Conservation (phyloP, 768 basidiomycete genomes). For the Guyanaporus albipodus region DNA sequence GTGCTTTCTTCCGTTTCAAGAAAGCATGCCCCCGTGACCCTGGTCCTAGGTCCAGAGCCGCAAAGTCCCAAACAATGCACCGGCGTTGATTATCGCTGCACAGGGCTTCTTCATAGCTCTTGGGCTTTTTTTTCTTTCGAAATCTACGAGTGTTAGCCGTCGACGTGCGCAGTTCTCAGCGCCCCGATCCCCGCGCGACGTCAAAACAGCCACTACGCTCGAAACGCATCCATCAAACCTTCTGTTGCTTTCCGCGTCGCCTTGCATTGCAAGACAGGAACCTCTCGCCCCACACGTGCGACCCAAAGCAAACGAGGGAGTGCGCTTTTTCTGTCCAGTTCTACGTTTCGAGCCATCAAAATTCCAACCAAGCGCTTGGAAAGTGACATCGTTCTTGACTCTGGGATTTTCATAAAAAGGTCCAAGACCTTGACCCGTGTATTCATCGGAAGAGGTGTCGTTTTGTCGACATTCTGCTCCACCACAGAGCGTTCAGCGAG, state of each 20-base stretch:
- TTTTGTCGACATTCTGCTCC: neutral
- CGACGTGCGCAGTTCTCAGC: too few species aligned
- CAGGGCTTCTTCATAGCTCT: slow-evolving; percentile 7
- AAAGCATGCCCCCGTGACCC: neutral
- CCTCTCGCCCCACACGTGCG: neutral
- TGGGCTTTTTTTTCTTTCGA: too few species aligned
- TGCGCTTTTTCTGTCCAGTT: slow-evolving; percentile 1
- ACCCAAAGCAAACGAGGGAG: neutral
- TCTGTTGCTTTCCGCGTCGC: neutral
- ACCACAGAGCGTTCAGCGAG: neutral
- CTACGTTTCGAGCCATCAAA: neutral
- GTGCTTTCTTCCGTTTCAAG: slow-evolving; percentile 10
- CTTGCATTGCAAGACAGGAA: neutral
- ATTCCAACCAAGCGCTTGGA: slow-evolving; percentile 12
- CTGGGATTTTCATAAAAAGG: neutral
- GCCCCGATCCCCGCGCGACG: too few species aligned
- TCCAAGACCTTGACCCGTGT: neutral
- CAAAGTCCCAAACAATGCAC: neutral
- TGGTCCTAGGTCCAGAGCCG: neutral
- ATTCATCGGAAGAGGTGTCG: neutral
- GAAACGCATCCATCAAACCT: slow-evolving; percentile 5
- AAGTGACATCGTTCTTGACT: slow-evolving; percentile 1
- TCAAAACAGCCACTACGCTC: too few species aligned
- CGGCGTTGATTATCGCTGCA: neutral
- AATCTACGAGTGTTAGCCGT: too few species aligned